Evolutionary conservation across 2,329 filamentous ascomycete genomes (phyloP), one percentile per base, ranked within the genome.

Genomic region (Fusarium sp.): DNA sequence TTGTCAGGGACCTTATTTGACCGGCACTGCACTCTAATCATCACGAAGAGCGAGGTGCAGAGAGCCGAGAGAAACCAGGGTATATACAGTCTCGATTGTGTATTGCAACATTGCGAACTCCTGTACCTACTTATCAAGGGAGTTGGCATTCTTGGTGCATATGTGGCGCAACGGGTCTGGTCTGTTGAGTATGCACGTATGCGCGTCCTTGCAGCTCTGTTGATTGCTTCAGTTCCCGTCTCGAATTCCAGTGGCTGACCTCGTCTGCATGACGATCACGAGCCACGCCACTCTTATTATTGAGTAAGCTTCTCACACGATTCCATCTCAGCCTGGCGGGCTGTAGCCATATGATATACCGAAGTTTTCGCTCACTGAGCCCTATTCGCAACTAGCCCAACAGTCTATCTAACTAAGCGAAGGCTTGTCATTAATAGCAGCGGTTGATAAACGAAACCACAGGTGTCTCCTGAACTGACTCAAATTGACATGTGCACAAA

Each of bases 241-340:
- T 64, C 50, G 26, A 68, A 68, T 71, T 68, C 53, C 67, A 51
- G 67, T 71, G 63, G 67, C 63, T 57, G 54, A 53, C 26, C 22
- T 45, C 39, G 50, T 58, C 55, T 57, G 54, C 55, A 57, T 45
- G 51, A n/a, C 28, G 21, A 68, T 70, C 67, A 68, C 67, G 58
- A 70, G 67, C 59, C 36, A 59, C 58, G 63, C 67, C 62, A 70
- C 62, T 58, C 51, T 28, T 42, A 10, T 38, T 22, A 34, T 46
- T 52, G 36, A 51, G 44, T 57, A 28, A 26, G 21, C 34, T 40
- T n/a, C 14, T 42, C 33, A 15, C 22, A 36, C 11, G 14, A n/a
- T 38, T 34, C 36, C 26, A 42, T n/a, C n/a, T 34, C 15, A 31
- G 43, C 5, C 28, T 31, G 10, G 28, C 28, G 40, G 36, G 21